Evolutionary conservation across 2,329 filamentous ascomycete species (phyloP), one percentile per base, ranked within the genome.

Genomic region (Colletotrichum falcatum): DNA sequence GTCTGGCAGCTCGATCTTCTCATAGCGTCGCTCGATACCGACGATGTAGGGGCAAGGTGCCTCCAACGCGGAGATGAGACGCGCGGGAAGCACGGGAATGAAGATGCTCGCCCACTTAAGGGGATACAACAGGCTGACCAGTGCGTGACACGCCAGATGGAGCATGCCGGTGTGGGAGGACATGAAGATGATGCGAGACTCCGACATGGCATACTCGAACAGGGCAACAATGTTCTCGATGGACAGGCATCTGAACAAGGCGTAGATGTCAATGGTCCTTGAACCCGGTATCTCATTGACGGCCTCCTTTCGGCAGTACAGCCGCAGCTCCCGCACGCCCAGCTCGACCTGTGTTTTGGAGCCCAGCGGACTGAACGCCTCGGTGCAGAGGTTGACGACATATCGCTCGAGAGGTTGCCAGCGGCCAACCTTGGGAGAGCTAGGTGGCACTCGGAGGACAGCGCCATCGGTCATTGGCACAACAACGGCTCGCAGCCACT

Each of bases 391-490:
- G 79, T 98, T 98, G 82, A 98, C 92, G 42, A 99, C 95, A 80
- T 98, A 99, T 78, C 95, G 91, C 83, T 99, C 96, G 71, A 99
- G 83, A 18, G 96, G 96, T 79, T 98, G 95, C 96, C 96, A 99
- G 78, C 94, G 90, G 54, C 96, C 96, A 73, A 97, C 90, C 76
- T 91, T 93, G 16, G 96, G 95, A 6, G 95, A 98, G 80, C 92
- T 97, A 12, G 94, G 86, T 8, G 96, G 94, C 9, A 99, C 90
- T 66, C 95, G 89, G 74, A 96, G 83, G 37, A 99, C 86, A 18
- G 87, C 90, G 26, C 95, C 94, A 78, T 97, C 94, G 1, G 91
- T 94, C 96, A 98, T 99, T 35, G 96, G 96, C 28, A 97, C 94
- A n/a, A 96, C 86, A 12, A 98, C 88, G 8, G 95, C 95, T 80